phyloP scores from a whole-genome alignment of 352 stramenopile species.

The Phytophthora meadii region DNA sequence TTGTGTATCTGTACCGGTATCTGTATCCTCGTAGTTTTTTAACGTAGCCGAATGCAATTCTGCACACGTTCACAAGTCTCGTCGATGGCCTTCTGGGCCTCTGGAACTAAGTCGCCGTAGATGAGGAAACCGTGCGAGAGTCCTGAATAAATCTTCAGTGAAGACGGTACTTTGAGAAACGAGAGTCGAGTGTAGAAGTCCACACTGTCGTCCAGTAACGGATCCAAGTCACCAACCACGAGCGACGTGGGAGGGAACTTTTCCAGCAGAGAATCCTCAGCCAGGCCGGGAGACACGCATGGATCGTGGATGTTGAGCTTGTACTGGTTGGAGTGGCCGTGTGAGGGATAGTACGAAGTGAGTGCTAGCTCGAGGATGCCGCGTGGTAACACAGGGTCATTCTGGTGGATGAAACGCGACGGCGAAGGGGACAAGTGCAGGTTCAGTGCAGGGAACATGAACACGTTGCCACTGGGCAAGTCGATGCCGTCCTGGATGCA shows the following conservation, averaged over 20 bases:
- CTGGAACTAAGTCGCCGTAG: conserved; percentile 83
- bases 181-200: conserved; percentile 90
- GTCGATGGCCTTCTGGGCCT: conserved; percentile 82
- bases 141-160: conserved; percentile 85
- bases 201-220: conserved; percentile 89
- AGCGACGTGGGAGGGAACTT: conserved; percentile 86
- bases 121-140: conserved; percentile 90
- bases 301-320: conserved; percentile 90
- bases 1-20: no score
- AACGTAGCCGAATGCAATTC: conserved; percentile 56
- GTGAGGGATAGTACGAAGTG: conserved; percentile 86
- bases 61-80: conserved; percentile 84
- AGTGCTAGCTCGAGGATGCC: conserved; percentile 82
- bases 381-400: conserved; percentile 84
- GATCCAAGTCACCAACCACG: conserved; percentile 87
- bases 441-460: conserved; percentile 92
- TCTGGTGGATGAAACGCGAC: conserved; percentile 89
- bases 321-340: conserved; percentile 88
- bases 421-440: conserved; percentile 88
- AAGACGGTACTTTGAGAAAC: conserved; percentile 77
- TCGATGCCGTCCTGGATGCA: conserved; percentile 82
- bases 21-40: conserved; percentile 1
- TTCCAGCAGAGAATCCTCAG: conserved; percentile 73
- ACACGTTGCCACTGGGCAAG: conserved; percentile 81
- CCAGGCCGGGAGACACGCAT: conserved; percentile 83